Base-by-base conservation (phyloP, 331 rosid genomes). In the Phaseolus coccineus region DNA sequence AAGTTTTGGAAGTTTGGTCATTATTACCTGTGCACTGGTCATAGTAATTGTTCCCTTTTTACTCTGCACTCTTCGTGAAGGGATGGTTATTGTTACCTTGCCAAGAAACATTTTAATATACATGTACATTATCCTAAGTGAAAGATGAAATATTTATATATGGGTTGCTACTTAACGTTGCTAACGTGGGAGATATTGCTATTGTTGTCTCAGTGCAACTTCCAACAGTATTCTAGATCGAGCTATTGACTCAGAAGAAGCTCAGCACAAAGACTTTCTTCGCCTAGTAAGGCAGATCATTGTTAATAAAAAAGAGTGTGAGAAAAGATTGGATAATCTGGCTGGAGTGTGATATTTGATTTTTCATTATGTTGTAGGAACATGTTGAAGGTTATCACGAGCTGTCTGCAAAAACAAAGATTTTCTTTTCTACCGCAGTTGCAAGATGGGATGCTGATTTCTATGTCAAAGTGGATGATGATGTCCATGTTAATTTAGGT, bases 401-500 rank as follows among this genome's bases (percentile, higher is more conserved):
- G 81, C 83, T 96, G 84, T 93, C 99, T 57, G 96, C 98, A 62
- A 96, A 96, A 85, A 96, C 99, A 67, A 93, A 93, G 85, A 88
- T 10, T 65, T 96, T 93, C 92, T 96, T 96, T 83, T 83, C 99
- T 40, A 90, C 97, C 2, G 99, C 99, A 9, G 92, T 96, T 82
- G 85, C 93, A 57, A 80, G 48, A 57, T 96, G 97, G 97, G 98
- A 96, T 85, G 96, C 99, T 76, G 96, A 96, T 80, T 96, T 96
- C 87, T 93, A 96, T 81, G 92, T 96, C 69, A 96, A 96, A 87
- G 93, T 96, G 73, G 99, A 96, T 73, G 99, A 96, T 56, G 99
- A 96, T 81, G 99, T 96, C 77, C 99, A 96, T 83, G 98, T 96
- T 86, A 96, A 96, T 89, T 87, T 96, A 85, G 99, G 99, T 93